Conservation (phyloP, 2,329 filamentous ascomycete genomes). For the Didymella glomerata region DNA sequence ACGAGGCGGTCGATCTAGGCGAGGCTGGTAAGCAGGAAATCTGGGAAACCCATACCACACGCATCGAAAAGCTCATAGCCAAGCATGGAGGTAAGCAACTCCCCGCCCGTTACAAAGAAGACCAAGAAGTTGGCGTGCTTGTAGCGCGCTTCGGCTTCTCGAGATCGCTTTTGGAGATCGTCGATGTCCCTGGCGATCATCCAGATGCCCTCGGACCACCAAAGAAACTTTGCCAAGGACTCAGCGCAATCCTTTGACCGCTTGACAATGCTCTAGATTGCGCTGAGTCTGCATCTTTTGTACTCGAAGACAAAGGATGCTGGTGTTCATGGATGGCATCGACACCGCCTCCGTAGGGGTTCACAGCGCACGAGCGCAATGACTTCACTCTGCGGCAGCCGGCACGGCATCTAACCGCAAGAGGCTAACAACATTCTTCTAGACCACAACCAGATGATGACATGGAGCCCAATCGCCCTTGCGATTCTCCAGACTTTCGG, state of each 20-base stretch:
- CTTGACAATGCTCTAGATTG: neutral
- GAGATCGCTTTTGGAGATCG: conserved; percentile 14
- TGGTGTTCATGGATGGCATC: conserved; percentile 6
- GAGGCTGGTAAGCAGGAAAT: conserved; percentile 46
- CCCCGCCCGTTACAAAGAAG: conserved; percentile 23
- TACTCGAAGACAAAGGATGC: conserved; percentile 5
- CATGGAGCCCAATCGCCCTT: conserved; percentile 38
- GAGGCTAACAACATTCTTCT: conserved; percentile 22
- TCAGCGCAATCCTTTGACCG: neutral
- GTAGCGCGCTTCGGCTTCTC: conserved; percentile 19
- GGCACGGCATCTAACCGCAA: conserved; percentile 21
- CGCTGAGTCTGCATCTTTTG: neutral
- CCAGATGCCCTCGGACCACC: neutral
- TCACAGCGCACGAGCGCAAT: conserved; percentile 12
- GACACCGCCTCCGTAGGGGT: conserved; percentile 17
- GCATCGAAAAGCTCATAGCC: conserved; percentile 47
- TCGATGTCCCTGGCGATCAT: conserved; percentile 19
- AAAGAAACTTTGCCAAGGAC: neutral
- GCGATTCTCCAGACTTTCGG: conserved; percentile 35
- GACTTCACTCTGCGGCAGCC: conserved; percentile 22
- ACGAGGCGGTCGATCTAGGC: conserved; percentile 41
- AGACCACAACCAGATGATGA: conserved; percentile 44
- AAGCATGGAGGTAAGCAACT: conserved; percentile 48
- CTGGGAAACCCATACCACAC: conserved; percentile 36
- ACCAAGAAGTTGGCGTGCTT: conserved; percentile 16